Evolutionary conservation across 345 rosid species (phyloP).

Genomic region (Salix arbutifolia): DNA sequence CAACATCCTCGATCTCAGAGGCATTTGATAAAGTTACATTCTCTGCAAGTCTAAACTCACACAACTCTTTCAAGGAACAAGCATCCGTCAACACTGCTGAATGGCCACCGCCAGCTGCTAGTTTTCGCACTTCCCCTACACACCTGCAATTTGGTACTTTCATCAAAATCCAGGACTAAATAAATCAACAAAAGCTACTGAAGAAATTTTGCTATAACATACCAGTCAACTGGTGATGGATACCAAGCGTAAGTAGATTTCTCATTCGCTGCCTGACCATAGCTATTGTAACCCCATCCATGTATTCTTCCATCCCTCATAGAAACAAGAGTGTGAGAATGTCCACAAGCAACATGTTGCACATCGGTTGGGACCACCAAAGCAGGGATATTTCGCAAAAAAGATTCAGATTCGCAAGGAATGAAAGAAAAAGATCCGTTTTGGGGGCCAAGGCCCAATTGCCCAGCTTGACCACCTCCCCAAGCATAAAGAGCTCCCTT

Average conservation of each 20-base stretch:
- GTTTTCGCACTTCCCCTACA: conserved; percentile 83
- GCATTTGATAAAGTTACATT: conserved; percentile 65
- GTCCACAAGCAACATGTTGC: conserved; percentile 89
- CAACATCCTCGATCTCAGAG: conserved; percentile 71
- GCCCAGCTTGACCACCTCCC: conserved; percentile 94
- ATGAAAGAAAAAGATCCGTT: conserved; percentile 55
- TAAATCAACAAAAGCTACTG: conserved; percentile 5
- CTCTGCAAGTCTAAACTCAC: conserved; percentile 90
- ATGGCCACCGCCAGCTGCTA: conserved; percentile 98
- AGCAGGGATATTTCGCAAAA: conserved; percentile 69
- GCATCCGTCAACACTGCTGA: conserved; percentile 95
- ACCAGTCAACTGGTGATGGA: conserved; percentile 98
- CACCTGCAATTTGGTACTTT: conserved; percentile 49
- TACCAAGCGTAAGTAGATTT: conserved; percentile 88
- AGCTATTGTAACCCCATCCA: conserved; percentile 97
- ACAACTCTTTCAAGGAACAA: conserved; percentile 83
- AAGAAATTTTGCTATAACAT: conserved; percentile 19
- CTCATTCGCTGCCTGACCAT: conserved; percentile 94
- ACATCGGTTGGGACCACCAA: conserved; percentile 65
- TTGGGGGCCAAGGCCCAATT: conserved; percentile 87
- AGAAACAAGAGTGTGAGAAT: conserved; percentile 75
- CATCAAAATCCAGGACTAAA: conserved; percentile 13
- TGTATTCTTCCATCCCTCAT: conserved; percentile 73
- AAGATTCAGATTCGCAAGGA: conserved; percentile 54
- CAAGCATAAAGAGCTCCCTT: conserved; percentile 91